phyloP scores from a whole-genome alignment of 495 filamentous ascomycete genomes.

The Penicillium pulvis region DNA sequence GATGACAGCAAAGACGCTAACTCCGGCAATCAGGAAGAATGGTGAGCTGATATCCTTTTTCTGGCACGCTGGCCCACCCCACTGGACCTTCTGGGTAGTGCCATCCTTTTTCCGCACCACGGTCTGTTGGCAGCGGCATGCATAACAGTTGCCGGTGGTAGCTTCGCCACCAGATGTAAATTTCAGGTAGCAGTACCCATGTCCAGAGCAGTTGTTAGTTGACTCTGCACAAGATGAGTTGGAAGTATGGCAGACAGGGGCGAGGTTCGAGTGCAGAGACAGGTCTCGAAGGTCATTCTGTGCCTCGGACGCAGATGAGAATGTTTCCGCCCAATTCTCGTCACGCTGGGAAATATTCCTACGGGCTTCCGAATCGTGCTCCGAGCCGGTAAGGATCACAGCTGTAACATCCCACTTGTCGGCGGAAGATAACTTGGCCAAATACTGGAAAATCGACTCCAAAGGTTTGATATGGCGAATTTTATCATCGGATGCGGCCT shows the following conservation, averaged over 20 bases:
- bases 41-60: conserved; percentile 86
- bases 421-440: conserved; percentile 20
- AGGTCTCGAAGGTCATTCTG: conserved; percentile 9
- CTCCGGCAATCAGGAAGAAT: conserved; percentile 80
- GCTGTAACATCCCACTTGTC: conserved; percentile 24
- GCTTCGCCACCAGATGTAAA: conserved; percentile 42
- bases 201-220: conserved; percentile 75
- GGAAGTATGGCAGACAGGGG: conserved; percentile 62
- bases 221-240: conserved; percentile 58
- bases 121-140: conserved; percentile 67
- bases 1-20: conserved; percentile 64
- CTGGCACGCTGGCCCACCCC: conserved; percentile 86
- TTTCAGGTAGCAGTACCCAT: conserved; percentile 69
- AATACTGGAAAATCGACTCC: conserved; percentile 22
- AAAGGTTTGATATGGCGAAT: conserved; percentile 14
- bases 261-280: conserved; percentile 24
- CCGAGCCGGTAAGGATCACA: conserved; percentile 21
- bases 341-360: conserved; percentile 7
- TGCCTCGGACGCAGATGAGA: conserved; percentile 1
- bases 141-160: conserved; percentile 62
- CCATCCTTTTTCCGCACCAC: conserved; percentile 50
- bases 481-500: conserved; percentile 1
- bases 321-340: background rate
- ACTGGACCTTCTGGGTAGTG: conserved; percentile 56
- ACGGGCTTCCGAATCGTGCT: conserved; percentile 5